A percentile compares a stretch with the other conserved stretches of the same genome.
Conservation (phyloP, 1,284 basidiomycete genomes). For the Grifola frondosa region DNA sequence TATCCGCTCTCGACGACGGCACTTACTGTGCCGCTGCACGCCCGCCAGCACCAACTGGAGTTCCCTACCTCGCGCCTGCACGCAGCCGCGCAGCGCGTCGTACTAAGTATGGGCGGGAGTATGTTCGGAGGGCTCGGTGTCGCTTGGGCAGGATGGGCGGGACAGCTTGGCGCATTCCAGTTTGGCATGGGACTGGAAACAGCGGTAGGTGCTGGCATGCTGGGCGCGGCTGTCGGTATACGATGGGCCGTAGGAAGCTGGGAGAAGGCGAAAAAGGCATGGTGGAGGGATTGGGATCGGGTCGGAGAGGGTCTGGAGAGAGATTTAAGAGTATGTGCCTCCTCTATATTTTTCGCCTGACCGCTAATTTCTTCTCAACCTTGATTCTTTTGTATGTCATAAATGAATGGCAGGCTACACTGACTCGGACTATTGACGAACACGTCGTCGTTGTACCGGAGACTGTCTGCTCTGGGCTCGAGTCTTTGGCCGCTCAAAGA, state of each 20-base stretch:
- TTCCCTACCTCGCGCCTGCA: conserved; percentile 67
- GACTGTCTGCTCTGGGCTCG: conserved; percentile 40
- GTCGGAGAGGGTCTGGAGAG: conserved; percentile 69
- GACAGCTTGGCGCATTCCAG: conserved; percentile 45
- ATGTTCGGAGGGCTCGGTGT: conserved; percentile 41
- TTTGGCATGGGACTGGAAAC: conserved; percentile 53
- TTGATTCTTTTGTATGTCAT: neutral
- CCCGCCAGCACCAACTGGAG: conserved; percentile 59
- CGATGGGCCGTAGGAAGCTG: conserved; percentile 71
- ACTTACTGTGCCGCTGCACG: conserved; percentile 56
- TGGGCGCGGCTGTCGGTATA: conserved; percentile 54
- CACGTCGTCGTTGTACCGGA: conserved; percentile 37
- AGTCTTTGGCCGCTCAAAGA: conserved; percentile 38
- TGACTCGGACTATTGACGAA: conserved; percentile 48
- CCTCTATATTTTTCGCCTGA: conserved; percentile 6
- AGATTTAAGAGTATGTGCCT: conserved; percentile 62
- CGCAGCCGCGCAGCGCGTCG: conserved; percentile 59
- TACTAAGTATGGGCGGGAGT: conserved; percentile 53
- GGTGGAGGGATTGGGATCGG: conserved; percentile 74
- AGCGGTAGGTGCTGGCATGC: conserved; percentile 58
- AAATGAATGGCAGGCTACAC: conserved; percentile 47
- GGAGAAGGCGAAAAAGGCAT: conserved; percentile 68
- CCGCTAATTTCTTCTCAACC: too few species aligned
- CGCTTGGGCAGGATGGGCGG: conserved; percentile 53
- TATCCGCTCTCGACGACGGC: conserved; percentile 49